Base-by-base conservation (phyloP, 805 yeast species). In the Wickerhamiella vanderwaltii region DNA sequence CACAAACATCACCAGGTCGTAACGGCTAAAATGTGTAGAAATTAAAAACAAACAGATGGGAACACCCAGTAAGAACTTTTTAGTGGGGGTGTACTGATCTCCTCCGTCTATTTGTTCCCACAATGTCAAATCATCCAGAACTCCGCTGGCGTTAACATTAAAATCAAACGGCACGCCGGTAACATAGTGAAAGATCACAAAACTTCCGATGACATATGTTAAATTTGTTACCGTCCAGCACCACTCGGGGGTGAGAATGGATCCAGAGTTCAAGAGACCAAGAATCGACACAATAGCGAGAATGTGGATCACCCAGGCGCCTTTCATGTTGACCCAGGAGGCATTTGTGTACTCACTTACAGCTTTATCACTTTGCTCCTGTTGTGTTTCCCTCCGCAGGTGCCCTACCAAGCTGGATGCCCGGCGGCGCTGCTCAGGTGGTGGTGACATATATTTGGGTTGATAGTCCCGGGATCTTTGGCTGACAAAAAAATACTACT, bases 101-200 rank as follows among this genome's bases (percentile, higher is more conserved):
- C 97, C 98, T 54, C 87, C 77, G 60, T 83, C 93, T 45, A 80
- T 79, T 62, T 88, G 98, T 62, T 88, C 98, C 98, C 98, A 88
- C 96, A 88, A 85, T 17, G 95, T 91, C 51, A 88, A 69, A 55
- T 84, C 79, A 58, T 88, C 98, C 62, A 81, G 91, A 0, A 96
- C 97, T 32, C 98, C 98, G 12, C 29, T 20, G 41, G 44, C 44
- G 30, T 42, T 42, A 30, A 82, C 79, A 57, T 49, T 91, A 66
- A 88, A 87, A 53, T 91, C 98, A 58, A 88, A 91, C 0, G 98
- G 98, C 2, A 94, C 86, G 29, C 98, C 98, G 55, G 88, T 91
- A 34, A 91, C 84, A 59, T 83, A 79, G 61, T 88, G 98, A 59
- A 88, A 91, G 97, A 88, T 91, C 47, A 88, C 75, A 59, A 86